Conservation (phyloP, 1,139 yeast species). For the Kluyveromyces sp. region DNA sequence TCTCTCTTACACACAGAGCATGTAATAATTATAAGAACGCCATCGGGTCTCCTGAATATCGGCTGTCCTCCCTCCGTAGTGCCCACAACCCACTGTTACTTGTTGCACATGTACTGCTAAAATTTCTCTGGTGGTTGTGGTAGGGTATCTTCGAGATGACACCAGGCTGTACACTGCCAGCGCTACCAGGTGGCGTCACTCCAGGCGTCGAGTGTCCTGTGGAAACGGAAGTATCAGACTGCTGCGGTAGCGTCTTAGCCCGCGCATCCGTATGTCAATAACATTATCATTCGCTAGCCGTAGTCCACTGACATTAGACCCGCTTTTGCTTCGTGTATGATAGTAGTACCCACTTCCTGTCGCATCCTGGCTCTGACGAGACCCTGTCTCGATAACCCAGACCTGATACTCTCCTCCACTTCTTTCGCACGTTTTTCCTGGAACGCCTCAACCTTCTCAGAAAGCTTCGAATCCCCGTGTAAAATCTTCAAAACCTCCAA, state of each 20-base stretch:
- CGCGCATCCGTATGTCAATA: slow-evolving; percentile 15
- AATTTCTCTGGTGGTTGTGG: slow-evolving; percentile 30
- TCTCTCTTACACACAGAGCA: slow-evolving; percentile 60
- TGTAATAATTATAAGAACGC: slow-evolving; percentile 56
- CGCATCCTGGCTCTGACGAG: slow-evolving; percentile 9
- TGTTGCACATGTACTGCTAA: slow-evolving; percentile 30
- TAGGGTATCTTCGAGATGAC: slow-evolving; percentile 15
- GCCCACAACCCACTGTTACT: slow-evolving; percentile 30
- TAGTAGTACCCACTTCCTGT: slow-evolving; percentile 18
- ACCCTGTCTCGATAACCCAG: neutral
- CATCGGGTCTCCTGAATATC: slow-evolving; percentile 64
- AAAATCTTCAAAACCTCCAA: slow-evolving; percentile 46
- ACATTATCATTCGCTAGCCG: slow-evolving; percentile 18
- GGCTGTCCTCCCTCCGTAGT: slow-evolving; percentile 37
- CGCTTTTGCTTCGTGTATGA: slow-evolving; percentile 29
- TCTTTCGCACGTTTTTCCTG: slow-evolving; percentile 11
- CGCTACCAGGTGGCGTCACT: neutral
- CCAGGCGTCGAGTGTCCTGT: slow-evolving; percentile 8
- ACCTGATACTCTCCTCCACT: slow-evolving; percentile 14
- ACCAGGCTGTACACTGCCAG: neutral
- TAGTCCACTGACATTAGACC: slow-evolving; percentile 17
- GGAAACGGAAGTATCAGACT: slow-evolving; percentile 4
- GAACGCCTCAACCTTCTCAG: slow-evolving; percentile 23
- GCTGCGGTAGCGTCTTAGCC: slow-evolving; percentile 9
- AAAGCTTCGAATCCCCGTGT: slow-evolving; percentile 38